These are phyloP conservation scores for Podospora sp. DNA, from an alignment of 495 filamentous ascomycete species.

Conservation along the genomic window DNA sequence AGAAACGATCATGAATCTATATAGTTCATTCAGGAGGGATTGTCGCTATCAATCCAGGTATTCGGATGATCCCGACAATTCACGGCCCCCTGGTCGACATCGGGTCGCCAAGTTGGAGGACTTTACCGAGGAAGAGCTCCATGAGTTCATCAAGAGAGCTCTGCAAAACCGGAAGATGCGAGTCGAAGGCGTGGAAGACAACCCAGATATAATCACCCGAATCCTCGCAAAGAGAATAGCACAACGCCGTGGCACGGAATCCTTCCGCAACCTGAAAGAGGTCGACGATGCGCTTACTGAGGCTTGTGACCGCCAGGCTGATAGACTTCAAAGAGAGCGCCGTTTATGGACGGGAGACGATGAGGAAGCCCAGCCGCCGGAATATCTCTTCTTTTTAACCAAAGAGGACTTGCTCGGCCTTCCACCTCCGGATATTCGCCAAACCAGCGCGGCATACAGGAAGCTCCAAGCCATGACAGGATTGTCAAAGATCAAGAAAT, in stretches of 20 bases:
- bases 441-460: slow-evolving; percentile 57
- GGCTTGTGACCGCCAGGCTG: slow-evolving; percentile 61
- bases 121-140: too few relatives aligned
- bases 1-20: slow-evolving; percentile 78
- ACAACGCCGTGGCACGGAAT: slow-evolving; percentile 61
- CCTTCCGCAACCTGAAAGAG: slow-evolving; percentile 73
- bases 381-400: slow-evolving; percentile 56
- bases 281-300: slow-evolving; percentile 60
- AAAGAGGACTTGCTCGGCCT: slow-evolving; percentile 68
- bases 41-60: too few relatives aligned
- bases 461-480: slow-evolving; percentile 64
- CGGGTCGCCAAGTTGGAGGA: too few relatives aligned
- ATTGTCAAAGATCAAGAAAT: slow-evolving; percentile 62
- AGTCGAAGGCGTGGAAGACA: slow-evolving; percentile 64
- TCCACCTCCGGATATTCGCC: slow-evolving; percentile 58
- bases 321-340: slow-evolving; percentile 49
- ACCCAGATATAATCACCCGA: slow-evolving; percentile 63
- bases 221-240: slow-evolving; percentile 66
- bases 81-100: too few relatives aligned
- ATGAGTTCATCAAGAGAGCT: slow-evolving; percentile 61
- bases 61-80: too few relatives aligned
- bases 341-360: slow-evolving; percentile 28
- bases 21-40: too few relatives aligned
- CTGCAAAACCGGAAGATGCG: slow-evolving; percentile 45
- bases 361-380: too few relatives aligned